Base-by-base conservation (phyloP, 2,329 filamentous ascomycete genomes). In the Diaporthe helianthi region DNA sequence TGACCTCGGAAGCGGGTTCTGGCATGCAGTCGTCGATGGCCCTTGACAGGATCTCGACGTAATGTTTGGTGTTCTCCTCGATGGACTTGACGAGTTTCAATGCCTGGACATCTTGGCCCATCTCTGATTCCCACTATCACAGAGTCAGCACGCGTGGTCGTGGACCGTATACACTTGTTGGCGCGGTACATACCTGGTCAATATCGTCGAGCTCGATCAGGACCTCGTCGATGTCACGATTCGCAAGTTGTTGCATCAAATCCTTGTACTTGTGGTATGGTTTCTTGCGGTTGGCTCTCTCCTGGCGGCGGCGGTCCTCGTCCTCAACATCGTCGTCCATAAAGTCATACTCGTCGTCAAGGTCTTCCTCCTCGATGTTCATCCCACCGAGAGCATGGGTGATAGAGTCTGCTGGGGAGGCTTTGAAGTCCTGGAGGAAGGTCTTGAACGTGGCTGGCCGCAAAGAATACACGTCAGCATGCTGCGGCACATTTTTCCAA, bases 61-160 rank as follows among this genome's bases (percentile, higher is more conserved):
- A 99, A 79, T 97, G 96, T 77, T 96, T 92, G 19, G 96, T 93
- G 81, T 99, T 99, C 74, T 86, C 87, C 82, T 96, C 93, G 75
- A 99, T 92, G 1, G 92, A 97, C 55, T 92, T 87, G 24, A 97
- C 91, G 60, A 98, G 84, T 74, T 91, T 89, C 72, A 92, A 80
- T 17, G 70, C 49, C 15, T 67, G 47, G 38, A 71, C 64, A 7
- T 90, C 89, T 58, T 91, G 89, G 65, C 89, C 89, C 26, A 90
- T 80, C 33, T 89, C 85, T 73, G 89, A 86, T 79, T 98, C 94
- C 81, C 91, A 98, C 90, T 95, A 68, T 3, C 15, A 3, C 47
- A 3, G 12, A 44, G 47, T 73, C 52, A 71, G 72, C 38, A 33
- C 24, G 17, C 46, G 10, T 47, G 44, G n/a, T 4, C 12, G 26